Conservation (phyloP, 78 protist species). For the Dictyostelium purpureum region DNA sequence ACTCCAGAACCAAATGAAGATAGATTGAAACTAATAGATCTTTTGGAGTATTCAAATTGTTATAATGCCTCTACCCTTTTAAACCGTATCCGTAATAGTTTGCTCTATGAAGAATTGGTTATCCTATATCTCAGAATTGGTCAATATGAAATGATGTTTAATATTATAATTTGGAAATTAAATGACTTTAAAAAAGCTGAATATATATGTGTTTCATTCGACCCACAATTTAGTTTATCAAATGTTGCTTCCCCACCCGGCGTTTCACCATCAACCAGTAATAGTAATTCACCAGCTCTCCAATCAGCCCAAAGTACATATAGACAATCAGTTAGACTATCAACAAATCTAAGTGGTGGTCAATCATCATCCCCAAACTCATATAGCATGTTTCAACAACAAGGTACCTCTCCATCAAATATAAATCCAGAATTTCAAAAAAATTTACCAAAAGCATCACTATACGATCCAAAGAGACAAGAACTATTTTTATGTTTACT, state of each 20-base stretch:
- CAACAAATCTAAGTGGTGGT: too few relatives aligned
- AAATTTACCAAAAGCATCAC: not conserved
- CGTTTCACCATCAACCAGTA: not conserved
- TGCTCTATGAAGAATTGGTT: slow-evolving; percentile 58
- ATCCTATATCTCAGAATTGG: slow-evolving; percentile 52
- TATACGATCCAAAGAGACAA: slow-evolving; percentile 63
- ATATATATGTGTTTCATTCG: slow-evolving; percentile 34
- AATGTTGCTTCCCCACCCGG: not conserved
- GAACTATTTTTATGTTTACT: slow-evolving; percentile 65
- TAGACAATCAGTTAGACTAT: too few relatives aligned
- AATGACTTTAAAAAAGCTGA: slow-evolving; percentile 60
- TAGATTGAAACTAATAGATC: slow-evolving; percentile 9
- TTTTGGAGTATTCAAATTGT: slow-evolving; percentile 61
- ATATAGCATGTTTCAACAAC: not conserved
- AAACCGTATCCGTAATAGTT: not conserved
- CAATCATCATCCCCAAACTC: not conserved
- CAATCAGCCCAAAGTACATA: too few relatives aligned
- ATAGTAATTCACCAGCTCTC: not conserved
- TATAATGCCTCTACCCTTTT: slow-evolving; percentile 30
- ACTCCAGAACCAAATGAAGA: slow-evolving; percentile 2
- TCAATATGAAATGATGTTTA: slow-evolving; percentile 68
- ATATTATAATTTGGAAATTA: slow-evolving; percentile 68
- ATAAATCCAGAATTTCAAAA: not conserved
- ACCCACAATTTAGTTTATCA: slow-evolving; percentile 45
- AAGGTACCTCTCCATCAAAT: not conserved